Evolutionary conservation across 352 stramenopile species (phyloP).

Genomic region (Thalassiosira livingstoniorum): DNA sequence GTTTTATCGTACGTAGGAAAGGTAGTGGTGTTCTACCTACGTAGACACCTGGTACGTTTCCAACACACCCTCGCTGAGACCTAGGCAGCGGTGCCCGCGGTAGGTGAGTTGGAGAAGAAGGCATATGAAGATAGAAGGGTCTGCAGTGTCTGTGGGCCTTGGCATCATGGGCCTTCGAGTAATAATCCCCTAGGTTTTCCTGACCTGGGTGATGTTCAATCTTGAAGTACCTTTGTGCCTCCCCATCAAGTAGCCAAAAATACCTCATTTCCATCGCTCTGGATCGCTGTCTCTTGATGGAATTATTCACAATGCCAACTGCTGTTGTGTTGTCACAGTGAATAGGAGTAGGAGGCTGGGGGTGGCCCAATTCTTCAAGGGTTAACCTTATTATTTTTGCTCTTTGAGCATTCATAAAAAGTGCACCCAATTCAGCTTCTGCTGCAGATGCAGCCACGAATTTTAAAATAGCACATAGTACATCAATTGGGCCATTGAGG

Average conservation of each 20-base stretch:
- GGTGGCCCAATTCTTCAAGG: conserved; percentile 22
- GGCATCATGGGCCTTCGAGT: neutral
- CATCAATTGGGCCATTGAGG: conserved; percentile 21
- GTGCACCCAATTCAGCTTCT: conserved; percentile 26
- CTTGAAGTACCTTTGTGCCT: neutral
- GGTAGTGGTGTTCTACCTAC: no score
- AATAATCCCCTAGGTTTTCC: neutral
- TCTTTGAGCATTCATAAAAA: conserved; percentile 35
- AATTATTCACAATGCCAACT: conserved; percentile 11
- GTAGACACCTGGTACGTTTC: no score
- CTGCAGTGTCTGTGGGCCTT: neutral
- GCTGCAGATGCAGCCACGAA: conserved; percentile 29
- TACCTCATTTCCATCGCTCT: conserved; percentile 2
- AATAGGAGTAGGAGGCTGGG: conserved; percentile 22
- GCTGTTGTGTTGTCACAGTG: conserved; percentile 12
- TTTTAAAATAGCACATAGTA: conserved; percentile 19
- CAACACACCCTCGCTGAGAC: no score
- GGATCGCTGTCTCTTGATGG: conserved; percentile 5
- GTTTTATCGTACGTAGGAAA: no score
- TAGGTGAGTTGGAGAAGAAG: neutral
- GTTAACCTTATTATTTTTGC: conserved; percentile 14
- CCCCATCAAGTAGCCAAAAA: neutral
- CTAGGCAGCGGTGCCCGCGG: no score
- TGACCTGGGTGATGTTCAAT: neutral
- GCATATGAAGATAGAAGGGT: neutral